A percentile compares a stretch with the other conserved stretches of the same genome.
Conservation (phyloP, 257 asterid species). For the Pogostemon cablin region DNA sequence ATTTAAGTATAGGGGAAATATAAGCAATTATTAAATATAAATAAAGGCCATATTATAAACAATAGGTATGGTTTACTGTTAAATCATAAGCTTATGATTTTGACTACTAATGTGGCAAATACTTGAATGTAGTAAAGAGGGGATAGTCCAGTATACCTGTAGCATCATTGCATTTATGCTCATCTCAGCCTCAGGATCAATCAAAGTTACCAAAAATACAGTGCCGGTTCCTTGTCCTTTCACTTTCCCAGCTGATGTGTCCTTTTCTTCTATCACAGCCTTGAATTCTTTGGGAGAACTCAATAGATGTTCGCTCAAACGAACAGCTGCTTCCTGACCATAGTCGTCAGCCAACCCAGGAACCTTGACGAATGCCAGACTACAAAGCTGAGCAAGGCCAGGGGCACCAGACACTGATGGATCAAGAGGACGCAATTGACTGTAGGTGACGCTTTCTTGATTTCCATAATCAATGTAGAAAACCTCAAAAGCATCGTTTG, state of each 20-base stretch:
- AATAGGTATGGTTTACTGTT: too few relatives aligned
- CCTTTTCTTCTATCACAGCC: conserved; percentile 81
- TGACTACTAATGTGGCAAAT: too few relatives aligned
- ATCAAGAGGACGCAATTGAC: conserved; percentile 76
- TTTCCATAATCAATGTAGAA: conserved; percentile 93
- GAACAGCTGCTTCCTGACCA: conserved; percentile 85
- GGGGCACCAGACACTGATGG: conserved; percentile 70
- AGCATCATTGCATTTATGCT: conserved; percentile 82
- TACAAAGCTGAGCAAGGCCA: conserved; percentile 93
- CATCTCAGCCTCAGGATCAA: conserved; percentile 64
- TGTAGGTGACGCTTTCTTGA: conserved; percentile 81
- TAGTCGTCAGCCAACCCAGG: conserved; percentile 80
- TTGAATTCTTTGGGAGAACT: conserved; percentile 64
- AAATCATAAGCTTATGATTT: too few relatives aligned
- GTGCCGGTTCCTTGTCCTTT: conserved; percentile 98
- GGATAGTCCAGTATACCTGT: conserved; percentile 51
- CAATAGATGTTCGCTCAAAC: conserved; percentile 65
- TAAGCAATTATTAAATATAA: too few relatives aligned
- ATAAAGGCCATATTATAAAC: too few relatives aligned
- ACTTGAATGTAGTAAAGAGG: not conserved
- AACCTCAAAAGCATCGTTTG: conserved; percentile 82
- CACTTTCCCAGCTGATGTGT: conserved; percentile 85
- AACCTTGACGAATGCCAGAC: conserved; percentile 80
- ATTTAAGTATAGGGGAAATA: too few relatives aligned
- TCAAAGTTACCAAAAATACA: conserved; percentile 65